Evolutionary conservation across 1,284 basidiomycete genomes (phyloP).

Genomic region (Phellinidium pouzarii): DNA sequence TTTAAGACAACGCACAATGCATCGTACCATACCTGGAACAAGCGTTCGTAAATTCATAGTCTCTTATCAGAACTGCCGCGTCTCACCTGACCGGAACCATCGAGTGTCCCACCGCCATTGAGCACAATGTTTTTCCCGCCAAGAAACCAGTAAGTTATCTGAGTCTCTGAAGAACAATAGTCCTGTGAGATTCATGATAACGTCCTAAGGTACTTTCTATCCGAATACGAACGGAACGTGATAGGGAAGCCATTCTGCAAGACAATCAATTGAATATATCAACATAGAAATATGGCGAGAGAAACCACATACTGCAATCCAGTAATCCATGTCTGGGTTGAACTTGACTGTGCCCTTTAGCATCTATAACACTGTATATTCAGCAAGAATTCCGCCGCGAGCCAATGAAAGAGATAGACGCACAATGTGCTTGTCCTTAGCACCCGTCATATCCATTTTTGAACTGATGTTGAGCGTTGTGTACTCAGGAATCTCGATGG

Average conservation of each 20-base stretch:
- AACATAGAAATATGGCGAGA: neutral
- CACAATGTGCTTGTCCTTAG: slow-evolving; percentile 46
- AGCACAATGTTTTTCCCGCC: slow-evolving; percentile 51
- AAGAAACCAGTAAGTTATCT: slow-evolving; percentile 57
- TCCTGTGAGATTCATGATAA: neutral
- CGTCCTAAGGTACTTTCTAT: neutral
- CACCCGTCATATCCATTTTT: slow-evolving; percentile 47
- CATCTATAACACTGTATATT: slow-evolving; percentile 27
- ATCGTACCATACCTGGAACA: slow-evolving; percentile 45
- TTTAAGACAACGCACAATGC: slow-evolving; percentile 47
- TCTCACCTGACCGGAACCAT: slow-evolving; percentile 51
- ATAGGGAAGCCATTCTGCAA: slow-evolving; percentile 45
- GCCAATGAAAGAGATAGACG: slow-evolving; percentile 18
- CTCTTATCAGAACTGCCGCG: neutral
- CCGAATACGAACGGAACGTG: slow-evolving; percentile 37
- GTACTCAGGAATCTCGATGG: slow-evolving; percentile 36
- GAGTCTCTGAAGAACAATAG: slow-evolving; percentile 31
- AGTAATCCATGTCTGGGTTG: slow-evolving; percentile 44
- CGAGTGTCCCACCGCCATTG: slow-evolving; percentile 52
- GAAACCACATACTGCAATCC: slow-evolving; percentile 41
- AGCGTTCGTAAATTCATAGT: slow-evolving; percentile 21
- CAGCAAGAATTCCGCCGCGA: neutral
- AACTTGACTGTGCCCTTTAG: slow-evolving; percentile 47
- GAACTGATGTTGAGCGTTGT: slow-evolving; percentile 47
- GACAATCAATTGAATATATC: neutral